Conservation (phyloP, 345 rosid genomes). For the Gossypium turneri region DNA sequence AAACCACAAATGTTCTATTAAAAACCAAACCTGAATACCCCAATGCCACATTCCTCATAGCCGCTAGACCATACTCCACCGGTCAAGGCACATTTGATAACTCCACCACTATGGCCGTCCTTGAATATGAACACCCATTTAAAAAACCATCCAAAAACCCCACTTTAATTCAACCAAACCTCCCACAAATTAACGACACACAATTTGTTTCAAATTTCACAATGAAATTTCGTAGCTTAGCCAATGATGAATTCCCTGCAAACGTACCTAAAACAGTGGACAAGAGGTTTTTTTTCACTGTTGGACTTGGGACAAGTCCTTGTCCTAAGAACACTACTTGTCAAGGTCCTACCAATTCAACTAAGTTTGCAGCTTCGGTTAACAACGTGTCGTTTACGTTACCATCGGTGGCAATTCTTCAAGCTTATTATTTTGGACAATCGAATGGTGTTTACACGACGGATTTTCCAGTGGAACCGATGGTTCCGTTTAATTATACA, state of each 20-base stretch:
- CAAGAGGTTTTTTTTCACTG: constrained; percentile 37
- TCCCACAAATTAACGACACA: constrained; percentile 37
- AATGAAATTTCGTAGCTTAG: constrained; percentile 34
- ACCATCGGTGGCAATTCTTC: constrained; percentile 41
- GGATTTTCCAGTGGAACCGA: constrained; percentile 33
- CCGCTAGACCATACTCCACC: constrained; percentile 33
- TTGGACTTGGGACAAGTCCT: constrained; percentile 37
- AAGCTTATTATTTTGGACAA: constrained; percentile 36
- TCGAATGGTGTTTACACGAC: constrained; percentile 35
- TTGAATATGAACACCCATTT: constrained; percentile 31
- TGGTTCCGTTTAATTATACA: constrained; percentile 27
- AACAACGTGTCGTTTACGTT: constrained; percentile 39
- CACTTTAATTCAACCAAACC: constrained; percentile 34
- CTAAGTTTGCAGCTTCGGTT: constrained; percentile 37
- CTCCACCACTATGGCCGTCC: constrained; percentile 40
- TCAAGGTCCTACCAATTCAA: constrained; percentile 37
- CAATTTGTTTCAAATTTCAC: constrained; percentile 30
- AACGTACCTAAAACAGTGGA: constrained; percentile 35
- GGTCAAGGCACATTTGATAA: constrained; percentile 38
- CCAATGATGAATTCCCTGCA: constrained; percentile 35
- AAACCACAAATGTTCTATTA: constrained; percentile 43
- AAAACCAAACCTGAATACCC: constrained; percentile 34
- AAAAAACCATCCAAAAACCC: constrained; percentile 17
- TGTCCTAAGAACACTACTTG: constrained; percentile 41
- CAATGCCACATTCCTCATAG: constrained; percentile 43